Evolutionary conservation across 495 filamentous ascomycete genomes (phyloP).

Genomic region (Melanomma pulvis-pyrius): DNA sequence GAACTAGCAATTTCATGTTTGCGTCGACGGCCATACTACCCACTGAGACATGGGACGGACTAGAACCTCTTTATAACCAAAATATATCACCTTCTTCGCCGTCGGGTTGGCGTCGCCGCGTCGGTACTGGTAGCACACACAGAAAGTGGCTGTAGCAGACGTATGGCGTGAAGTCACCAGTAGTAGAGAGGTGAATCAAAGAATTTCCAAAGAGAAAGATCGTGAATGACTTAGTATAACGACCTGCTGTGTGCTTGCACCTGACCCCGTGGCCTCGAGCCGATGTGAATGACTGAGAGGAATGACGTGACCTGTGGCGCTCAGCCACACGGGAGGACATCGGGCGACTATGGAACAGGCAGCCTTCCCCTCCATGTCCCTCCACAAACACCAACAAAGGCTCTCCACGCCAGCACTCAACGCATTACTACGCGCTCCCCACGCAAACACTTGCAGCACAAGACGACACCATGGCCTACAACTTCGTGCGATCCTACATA

Average conservation of each 20-base stretch:
- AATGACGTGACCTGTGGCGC: constrained; percentile 12
- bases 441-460: not conserved
- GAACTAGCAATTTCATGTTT: constrained; percentile 13
- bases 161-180: not conserved
- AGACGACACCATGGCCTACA: constrained; percentile 37
- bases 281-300: constrained; percentile 6
- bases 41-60: not conserved
- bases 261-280: constrained; percentile 6
- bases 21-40: not conserved
- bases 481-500: constrained; percentile 40
- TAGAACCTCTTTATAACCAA: not conserved
- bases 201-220: not conserved
- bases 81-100: not conserved
- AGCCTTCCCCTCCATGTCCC: constrained; percentile 6
- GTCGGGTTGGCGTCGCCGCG: not conserved
- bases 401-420: not conserved
- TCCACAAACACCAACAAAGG: not conserved
- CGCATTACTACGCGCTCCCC: not conserved
- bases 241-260: not conserved
- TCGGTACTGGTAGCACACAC: not conserved
- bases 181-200: not conserved
- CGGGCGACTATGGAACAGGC: constrained; percentile 11
- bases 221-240: not conserved
- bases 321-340: constrained; percentile 6
- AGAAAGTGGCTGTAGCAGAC: not conserved